Evolutionary conservation across 1,139 yeast genomes (phyloP).

Genomic region (Saccharomycopsis hybrid): DNA sequence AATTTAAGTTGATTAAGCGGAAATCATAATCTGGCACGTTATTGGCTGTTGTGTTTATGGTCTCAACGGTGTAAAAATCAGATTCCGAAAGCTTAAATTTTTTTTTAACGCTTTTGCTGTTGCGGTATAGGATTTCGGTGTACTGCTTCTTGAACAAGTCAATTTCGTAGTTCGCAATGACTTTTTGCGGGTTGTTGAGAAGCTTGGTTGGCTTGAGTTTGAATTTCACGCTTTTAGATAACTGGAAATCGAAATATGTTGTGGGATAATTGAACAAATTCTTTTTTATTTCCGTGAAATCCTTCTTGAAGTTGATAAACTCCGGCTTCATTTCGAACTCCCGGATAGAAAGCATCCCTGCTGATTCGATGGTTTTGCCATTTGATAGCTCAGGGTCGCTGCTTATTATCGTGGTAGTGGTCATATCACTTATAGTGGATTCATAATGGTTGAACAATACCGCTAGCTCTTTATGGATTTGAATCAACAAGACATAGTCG

Average conservation of each 20-base stretch:
- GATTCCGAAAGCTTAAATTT: not conserved
- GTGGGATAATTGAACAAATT: not conserved
- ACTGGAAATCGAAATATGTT: not conserved
- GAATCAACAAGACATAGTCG: not conserved
- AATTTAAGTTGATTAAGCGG: not conserved
- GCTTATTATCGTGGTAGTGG: too few species aligned
- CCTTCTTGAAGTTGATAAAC: not conserved
- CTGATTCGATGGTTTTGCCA: too few species aligned
- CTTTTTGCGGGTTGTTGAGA: not conserved
- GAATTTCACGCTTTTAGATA: not conserved
- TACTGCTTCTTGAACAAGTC: conserved; percentile 2
- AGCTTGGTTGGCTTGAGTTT: not conserved
- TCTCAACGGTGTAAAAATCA: not conserved
- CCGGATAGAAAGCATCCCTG: not conserved
- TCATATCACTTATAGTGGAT: not conserved
- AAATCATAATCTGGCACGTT: not conserved
- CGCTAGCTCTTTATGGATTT: conserved; percentile 3
- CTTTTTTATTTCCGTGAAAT: not conserved
- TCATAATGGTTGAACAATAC: conserved; percentile 4
- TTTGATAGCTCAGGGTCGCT: too few species aligned
- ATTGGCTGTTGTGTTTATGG: too few species aligned
- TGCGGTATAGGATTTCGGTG: not conserved
- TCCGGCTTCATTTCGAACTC: not conserved
- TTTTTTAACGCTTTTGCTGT: too few species aligned
- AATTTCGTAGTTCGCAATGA: not conserved